These are phyloP conservation scores for Mrakia frigida DNA, from an alignment of 768 basidiomycete genomes.

Conservation along the genomic window DNA sequence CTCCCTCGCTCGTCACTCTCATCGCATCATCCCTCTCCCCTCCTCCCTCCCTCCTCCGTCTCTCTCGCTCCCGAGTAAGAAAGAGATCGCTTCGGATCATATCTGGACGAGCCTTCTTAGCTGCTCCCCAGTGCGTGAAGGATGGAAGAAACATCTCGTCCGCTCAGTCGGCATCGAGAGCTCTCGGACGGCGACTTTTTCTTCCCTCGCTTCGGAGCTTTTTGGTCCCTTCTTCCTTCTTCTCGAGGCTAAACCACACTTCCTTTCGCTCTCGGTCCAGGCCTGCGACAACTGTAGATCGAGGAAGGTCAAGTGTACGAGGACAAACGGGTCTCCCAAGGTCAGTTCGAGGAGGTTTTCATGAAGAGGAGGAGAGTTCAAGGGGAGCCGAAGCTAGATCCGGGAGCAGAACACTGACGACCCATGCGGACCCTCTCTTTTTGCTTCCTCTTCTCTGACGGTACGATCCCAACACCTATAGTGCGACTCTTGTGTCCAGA, in stretches of 20 bases:
- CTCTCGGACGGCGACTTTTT: background rate
- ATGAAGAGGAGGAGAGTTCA: no score
- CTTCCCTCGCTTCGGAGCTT: background rate
- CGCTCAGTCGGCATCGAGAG: background rate
- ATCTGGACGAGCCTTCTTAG: no score
- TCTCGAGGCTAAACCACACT: background rate
- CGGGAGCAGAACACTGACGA: constrained; percentile 28
- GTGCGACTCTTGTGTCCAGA: constrained; percentile 70
- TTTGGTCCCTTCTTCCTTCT: background rate
- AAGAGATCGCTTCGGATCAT: no score
- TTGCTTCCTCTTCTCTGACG: background rate
- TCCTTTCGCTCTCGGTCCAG: background rate
- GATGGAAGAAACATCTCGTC: no score
- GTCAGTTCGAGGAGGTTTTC: constrained; percentile 47
- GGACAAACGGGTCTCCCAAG: constrained; percentile 75
- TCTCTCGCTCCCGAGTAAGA: background rate
- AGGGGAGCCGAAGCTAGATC: background rate
- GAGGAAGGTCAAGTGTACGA: constrained; percentile 83
- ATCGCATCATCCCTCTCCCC: background rate
- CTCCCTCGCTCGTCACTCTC: background rate
- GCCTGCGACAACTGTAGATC: constrained; percentile 28
- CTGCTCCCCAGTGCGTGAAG: no score
- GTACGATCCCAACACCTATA: background rate
- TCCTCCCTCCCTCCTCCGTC: background rate
- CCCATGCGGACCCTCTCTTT: constrained; percentile 32